Evolutionary conservation across 176 grass and related monocot species (phyloP).

Genomic region (Raddia distichophylla): DNA sequence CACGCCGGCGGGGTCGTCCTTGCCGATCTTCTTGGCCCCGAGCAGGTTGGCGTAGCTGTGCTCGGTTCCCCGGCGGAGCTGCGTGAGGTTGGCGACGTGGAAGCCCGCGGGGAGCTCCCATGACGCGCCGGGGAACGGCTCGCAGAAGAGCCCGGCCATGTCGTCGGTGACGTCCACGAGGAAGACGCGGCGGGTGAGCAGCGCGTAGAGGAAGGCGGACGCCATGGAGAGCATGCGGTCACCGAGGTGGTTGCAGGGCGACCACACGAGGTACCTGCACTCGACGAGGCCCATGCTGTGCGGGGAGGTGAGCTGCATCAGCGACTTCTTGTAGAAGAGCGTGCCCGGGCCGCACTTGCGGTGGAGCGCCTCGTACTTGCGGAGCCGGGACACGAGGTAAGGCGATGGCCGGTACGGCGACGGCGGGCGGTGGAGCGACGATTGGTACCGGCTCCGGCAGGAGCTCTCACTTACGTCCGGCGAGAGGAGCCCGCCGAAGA

Average conservation of each 20-base stretch:
- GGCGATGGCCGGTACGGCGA: slow-evolving; percentile 59
- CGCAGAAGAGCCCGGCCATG: slow-evolving; percentile 64
- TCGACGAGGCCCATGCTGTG: slow-evolving; percentile 55
- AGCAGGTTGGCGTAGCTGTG: slow-evolving; percentile 54
- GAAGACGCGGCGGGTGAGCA: slow-evolving; percentile 62
- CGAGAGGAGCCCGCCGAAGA: slow-evolving; percentile 62
- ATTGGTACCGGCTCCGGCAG: slow-evolving; percentile 58
- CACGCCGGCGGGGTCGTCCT: slow-evolving; percentile 7
- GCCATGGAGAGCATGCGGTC: slow-evolving; percentile 65
- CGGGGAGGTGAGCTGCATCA: slow-evolving; percentile 42
- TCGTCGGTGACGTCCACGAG: slow-evolving; percentile 48
- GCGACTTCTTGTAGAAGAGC: slow-evolving; percentile 52
- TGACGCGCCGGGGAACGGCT: slow-evolving; percentile 59
- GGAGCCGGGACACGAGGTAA: slow-evolving; percentile 57
- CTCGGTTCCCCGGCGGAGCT: slow-evolving; percentile 46
- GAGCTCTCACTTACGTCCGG: slow-evolving; percentile 39
- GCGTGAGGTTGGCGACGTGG: slow-evolving; percentile 42
- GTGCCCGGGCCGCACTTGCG: slow-evolving; percentile 58
- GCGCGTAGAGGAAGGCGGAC: slow-evolving; percentile 70
- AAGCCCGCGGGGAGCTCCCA: slow-evolving; percentile 56
- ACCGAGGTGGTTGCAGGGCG: slow-evolving; percentile 48
- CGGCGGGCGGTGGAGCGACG: slow-evolving; percentile 29
- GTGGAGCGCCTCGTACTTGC: slow-evolving; percentile 74
- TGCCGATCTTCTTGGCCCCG: slow-evolving; percentile 26
- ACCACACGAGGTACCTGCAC: slow-evolving; percentile 69